Evolutionary conservation across 441 rosid genomes (phyloP).

Genomic region (Aquilaria agallochum): DNA sequence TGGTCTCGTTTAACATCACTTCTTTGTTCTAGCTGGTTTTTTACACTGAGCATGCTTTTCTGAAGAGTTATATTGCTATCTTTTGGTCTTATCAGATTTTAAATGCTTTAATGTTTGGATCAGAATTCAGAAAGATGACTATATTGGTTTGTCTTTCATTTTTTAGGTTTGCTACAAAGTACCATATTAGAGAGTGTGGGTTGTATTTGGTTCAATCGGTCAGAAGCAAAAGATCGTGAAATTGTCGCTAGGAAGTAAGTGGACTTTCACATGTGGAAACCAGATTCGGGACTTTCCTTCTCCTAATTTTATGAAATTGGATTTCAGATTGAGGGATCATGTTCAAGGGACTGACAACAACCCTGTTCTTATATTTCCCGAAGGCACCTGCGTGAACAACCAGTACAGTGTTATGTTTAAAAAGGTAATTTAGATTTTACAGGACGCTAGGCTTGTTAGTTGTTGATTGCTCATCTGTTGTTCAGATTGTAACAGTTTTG

Average conservation of each 20-base stretch:
- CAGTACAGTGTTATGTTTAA: constrained; percentile 97
- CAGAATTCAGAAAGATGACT: no score
- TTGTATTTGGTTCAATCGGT: constrained; percentile 96
- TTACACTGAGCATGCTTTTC: not conserved
- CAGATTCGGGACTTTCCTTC: constrained; percentile 8
- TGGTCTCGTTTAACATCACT: not conserved
- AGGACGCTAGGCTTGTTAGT: not conserved
- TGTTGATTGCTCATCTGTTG: not conserved
- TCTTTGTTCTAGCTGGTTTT: not conserved
- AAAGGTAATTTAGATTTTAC: constrained; percentile 47
- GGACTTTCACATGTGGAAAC: constrained; percentile 1
- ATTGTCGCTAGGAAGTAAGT: constrained; percentile 87
- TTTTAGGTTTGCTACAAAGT: constrained; percentile 84
- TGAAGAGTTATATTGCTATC: not conserved
- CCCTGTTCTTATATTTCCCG: constrained; percentile 99
- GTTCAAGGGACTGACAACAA: constrained; percentile 84
- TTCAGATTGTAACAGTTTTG: constrained; percentile 12
- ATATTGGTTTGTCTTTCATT: not conserved
- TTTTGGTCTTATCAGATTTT: not conserved
- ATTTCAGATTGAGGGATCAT: constrained; percentile 87
- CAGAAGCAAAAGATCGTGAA: constrained; percentile 96
- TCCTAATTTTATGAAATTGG: constrained; percentile 17
- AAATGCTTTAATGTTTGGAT: no score
- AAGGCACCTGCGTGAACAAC: constrained; percentile 95
- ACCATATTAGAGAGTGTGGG: constrained; percentile 96